Base-by-base conservation (phyloP, 208 protist species). In the Acanthamoeba divionensis region DNA sequence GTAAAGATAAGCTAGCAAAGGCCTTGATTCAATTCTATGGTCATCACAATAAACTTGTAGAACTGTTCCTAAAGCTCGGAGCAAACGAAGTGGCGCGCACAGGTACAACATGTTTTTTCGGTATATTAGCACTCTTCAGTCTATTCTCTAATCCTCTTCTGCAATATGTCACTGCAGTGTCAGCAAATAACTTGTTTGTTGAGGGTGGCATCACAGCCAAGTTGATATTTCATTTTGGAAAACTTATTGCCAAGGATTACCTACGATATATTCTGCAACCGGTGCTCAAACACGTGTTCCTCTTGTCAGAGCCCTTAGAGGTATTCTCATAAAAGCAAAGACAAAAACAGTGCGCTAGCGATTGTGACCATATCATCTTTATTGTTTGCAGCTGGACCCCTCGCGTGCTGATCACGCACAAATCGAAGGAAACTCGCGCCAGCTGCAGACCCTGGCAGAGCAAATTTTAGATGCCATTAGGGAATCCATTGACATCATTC, bases 171-270 rank as follows among this genome's bases (percentile, higher is more conserved):
- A 41, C 36, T 63, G 26, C 26, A 75, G 80, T 54, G 41, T 89
- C 80, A n/a, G 62, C 62, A 13, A 89, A 66, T 47, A 71, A 89
- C 41, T 41, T 89, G 54, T 89, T 89, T 44, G 60, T 89, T 1
- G 80, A 66, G 80, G 80, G 80, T 8, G 71, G 80, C 62, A 89
- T 89, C 60, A 71, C 62, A 18, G 80, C 60, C 18, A 38, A 50
- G 13, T 44, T 89, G 33, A 44, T 89, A 21, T 26, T 63, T 26
- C 60, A 55, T 47, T 89, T 73, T 63, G 62, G 54, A 15, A 89
- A 89, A 50, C 54, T 89, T 18, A 63, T 63, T 9, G 60, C 44
- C 41, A 9, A 71, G 24, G 52, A 66, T 63, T 89, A 89, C 44
- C 80, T 89, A 6, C 80, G 10, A n/a, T 26, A 60, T 31, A 71